Percentiles rank a stretch among this genome's conserved stretches.
Conservation (phyloP, 441 rosid species). For the Pelargonium fulgidum region DNA sequence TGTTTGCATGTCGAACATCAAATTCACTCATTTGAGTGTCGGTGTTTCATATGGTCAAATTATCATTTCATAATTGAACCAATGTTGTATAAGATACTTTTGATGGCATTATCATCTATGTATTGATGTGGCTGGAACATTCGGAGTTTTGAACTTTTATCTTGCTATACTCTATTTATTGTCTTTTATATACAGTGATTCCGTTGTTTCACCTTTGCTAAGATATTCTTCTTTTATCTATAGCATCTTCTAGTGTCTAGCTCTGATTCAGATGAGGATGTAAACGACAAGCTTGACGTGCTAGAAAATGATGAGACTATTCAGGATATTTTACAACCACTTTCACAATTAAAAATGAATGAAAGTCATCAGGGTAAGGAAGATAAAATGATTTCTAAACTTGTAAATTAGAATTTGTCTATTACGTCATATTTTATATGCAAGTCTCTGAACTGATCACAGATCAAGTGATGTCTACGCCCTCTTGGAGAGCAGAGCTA, state of each 20-base stretch:
- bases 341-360: slow-evolving; percentile 50
- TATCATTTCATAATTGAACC: not conserved
- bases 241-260: slow-evolving; percentile 46
- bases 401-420: not conserved
- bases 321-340: slow-evolving; percentile 43
- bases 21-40: no score
- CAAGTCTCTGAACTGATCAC: slow-evolving; percentile 17
- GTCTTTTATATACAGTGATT: not conserved
- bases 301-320: slow-evolving; percentile 28
- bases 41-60: not conserved
- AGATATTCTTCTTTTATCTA: slow-evolving; percentile 28
- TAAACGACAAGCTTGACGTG: slow-evolving; percentile 15
- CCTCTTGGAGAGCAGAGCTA: slow-evolving; percentile 64
- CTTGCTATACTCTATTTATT: not conserved
- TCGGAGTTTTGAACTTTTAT: not conserved
- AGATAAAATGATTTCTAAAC: slow-evolving; percentile 15
- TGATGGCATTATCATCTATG: not conserved
- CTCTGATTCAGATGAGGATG: slow-evolving; percentile 61
- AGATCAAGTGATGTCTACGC: slow-evolving; percentile 27
- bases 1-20: no score
- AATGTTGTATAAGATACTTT: not conserved
- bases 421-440: not conserved
- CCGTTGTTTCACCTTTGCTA: slow-evolving; percentile 12
- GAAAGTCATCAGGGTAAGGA: slow-evolving; percentile 36
- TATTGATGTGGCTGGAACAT: not conserved